Conservation (phyloP, 352 stramenopile genomes). For the Lagenidium giganteum region DNA sequence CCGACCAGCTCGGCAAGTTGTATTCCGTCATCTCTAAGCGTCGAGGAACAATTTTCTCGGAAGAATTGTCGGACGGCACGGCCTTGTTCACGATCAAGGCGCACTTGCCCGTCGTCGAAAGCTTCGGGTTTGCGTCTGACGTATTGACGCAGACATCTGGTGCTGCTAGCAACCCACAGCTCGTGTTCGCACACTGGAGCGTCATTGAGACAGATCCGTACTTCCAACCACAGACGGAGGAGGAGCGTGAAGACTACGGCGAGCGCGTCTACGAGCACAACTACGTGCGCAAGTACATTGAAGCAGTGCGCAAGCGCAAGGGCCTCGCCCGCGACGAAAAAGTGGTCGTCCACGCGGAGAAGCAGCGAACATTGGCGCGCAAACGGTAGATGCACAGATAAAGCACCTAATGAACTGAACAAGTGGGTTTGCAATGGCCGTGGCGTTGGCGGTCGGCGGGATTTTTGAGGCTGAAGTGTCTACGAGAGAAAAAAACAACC, state of each 20-base stretch:
- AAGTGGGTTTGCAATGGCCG: no score
- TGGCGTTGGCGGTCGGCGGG: no score
- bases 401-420: no score
- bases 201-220: conserved; percentile 95
- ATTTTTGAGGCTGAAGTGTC: no score
- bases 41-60: conserved; percentile 84
- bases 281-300: conserved; percentile 92
- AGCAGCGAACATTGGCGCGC: conserved; percentile 90
- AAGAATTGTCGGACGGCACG: conserved; percentile 90
- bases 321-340: conserved; percentile 92
- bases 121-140: conserved; percentile 91
- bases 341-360: conserved; percentile 95
- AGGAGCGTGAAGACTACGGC: conserved; percentile 95
- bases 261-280: conserved; percentile 92
- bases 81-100: conserved; percentile 94
- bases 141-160: conserved; percentile 93
- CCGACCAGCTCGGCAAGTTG: conserved; percentile 91
- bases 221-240: conserved; percentile 93
- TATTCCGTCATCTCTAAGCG: conserved; percentile 93
- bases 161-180: conserved; percentile 93
- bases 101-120: conserved; percentile 93
- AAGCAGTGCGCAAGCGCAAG: conserved; percentile 92
- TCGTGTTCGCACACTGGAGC: conserved; percentile 95
- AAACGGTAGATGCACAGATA: conserved; percentile 77
- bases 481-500: no score